Base-by-base conservation (phyloP, 179 eudicot species). In the Silene coronaria region DNA sequence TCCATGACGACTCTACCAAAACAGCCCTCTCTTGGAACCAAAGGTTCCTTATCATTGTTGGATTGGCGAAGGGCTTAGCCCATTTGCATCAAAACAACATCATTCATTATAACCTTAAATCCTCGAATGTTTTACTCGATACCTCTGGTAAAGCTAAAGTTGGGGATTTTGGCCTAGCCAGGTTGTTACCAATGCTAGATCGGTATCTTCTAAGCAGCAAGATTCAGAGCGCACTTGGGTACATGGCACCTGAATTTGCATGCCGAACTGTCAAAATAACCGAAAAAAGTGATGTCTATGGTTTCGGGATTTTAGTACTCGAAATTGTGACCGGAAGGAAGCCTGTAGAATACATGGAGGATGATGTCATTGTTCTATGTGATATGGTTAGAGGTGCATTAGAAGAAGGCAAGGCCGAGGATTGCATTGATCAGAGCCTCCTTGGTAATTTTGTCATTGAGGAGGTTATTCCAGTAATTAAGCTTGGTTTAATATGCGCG, bases 281-380 rank as follows among this genome's bases (percentile, higher is more conserved):
- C 1, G 97, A 91, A 74, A 93, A 93, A 75, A 91, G 91, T 71
- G 97, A 93, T 77, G 89, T 91, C 4, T 93, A 93, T 61, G 97
- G 97, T 28, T 93, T 93, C 14, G 97, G 97, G 46, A 71, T 93
- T 6, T 80, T 93, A 82, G 79, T 83, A 17, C 88, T 93, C 0
- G 97, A 93, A 78, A 74, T 88, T 61, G 86, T 93, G 32, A 93
- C 92, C 0, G 97, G 97, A 69, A 93, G 81, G 78, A 88, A 82
- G 80, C 97, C 97, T 0, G 97, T 93, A 3, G 97, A 93, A 34
- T 93, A 93, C 82, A 91, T 91, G 96, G 97, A 93, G 75, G 97
- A 93, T 59, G 97, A 93, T 74, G 97, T 93, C 63, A 81, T 89
- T 32, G 94, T 93, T 74, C 85, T 93, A 28, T 88, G 95, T 73